Conservation (phyloP, 345 rosid species). For the Salix viminalis region DNA sequence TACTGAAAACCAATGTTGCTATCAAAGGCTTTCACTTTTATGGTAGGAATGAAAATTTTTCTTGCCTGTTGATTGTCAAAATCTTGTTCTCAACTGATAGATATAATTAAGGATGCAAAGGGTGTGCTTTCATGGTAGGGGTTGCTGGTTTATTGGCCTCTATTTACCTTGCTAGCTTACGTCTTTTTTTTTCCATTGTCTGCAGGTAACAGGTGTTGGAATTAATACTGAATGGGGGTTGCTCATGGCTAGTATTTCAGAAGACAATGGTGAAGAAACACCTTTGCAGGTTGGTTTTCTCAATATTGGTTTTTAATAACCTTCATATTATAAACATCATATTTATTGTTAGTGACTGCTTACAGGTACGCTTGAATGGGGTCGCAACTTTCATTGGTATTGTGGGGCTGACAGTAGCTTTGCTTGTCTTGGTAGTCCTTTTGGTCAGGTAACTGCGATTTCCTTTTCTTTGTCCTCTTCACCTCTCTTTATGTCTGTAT, state of each 20-base stretch:
- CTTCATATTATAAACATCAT: neutral
- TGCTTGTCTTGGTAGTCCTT: constrained; percentile 69
- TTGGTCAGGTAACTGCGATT: constrained; percentile 49
- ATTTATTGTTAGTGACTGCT: neutral
- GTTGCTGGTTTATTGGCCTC: neutral
- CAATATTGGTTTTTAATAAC: constrained; percentile 4
- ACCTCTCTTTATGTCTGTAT: neutral
- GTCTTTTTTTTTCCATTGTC: neutral
- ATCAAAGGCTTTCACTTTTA: neutral
- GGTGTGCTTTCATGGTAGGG: neutral
- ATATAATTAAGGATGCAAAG: neutral
- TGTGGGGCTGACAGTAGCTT: constrained; percentile 89
- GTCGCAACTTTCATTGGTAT: constrained; percentile 95
- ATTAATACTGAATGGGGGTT: constrained; percentile 36
- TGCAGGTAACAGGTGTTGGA: constrained; percentile 32
- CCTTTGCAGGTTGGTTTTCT: constrained; percentile 31
- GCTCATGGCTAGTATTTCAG: constrained; percentile 38
- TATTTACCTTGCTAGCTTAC: neutral
- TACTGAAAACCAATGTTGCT: neutral
- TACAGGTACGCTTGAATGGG: constrained; percentile 91
- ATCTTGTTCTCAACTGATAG: neutral
- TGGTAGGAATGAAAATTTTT: neutral
- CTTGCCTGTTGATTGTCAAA: neutral
- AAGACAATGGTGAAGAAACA: constrained; percentile 39
- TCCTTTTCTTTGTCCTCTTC: neutral